Evolutionary conservation across 2,329 filamentous ascomycete genomes (phyloP).

Genomic region (Aspergillus glaucus): DNA sequence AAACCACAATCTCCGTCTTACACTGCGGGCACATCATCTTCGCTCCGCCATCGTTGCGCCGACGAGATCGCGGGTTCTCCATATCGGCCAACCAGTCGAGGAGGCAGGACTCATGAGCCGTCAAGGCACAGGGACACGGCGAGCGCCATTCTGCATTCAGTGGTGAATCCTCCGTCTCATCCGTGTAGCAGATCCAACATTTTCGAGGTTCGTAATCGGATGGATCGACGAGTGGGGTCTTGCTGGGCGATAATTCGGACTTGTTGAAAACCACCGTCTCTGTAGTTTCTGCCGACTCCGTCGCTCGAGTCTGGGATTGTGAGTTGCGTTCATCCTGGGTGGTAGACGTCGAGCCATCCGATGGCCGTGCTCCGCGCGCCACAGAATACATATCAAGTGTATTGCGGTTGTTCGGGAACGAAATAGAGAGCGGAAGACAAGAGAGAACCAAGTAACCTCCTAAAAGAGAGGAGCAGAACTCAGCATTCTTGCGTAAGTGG

Average conservation of each 20-base stretch:
- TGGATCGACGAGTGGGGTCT: constrained; percentile 8
- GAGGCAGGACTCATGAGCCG: constrained; percentile 83
- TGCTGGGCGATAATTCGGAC: constrained; percentile 10
- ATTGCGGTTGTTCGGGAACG: not conserved
- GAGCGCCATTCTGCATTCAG: constrained; percentile 67
- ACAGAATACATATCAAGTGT: constrained; percentile 26
- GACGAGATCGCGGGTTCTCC: constrained; percentile 55
- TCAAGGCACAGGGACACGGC: constrained; percentile 83
- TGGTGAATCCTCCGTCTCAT: constrained; percentile 57
- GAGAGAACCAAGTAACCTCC: not conserved
- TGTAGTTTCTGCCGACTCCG: constrained; percentile 18
- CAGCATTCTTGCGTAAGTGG: not conserved
- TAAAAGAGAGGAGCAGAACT: not conserved
- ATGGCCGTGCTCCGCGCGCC: constrained; percentile 20
- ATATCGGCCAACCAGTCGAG: constrained; percentile 91
- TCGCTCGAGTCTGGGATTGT: constrained; percentile 2
- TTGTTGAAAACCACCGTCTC: constrained; percentile 28
- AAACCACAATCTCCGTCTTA: constrained; percentile 71
- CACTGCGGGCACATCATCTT: constrained; percentile 83
- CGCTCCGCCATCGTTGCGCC: constrained; percentile 45
- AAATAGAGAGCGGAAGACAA: not conserved
- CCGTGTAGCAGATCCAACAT: constrained; percentile 66
- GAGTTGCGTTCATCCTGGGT: constrained; percentile 9
- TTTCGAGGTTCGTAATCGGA: constrained; percentile 39
- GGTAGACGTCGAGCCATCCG: constrained; percentile 18